Evolutionary conservation across 2,329 filamentous ascomycete genomes (phyloP).

Genomic region (Ophiostoma ips): DNA sequence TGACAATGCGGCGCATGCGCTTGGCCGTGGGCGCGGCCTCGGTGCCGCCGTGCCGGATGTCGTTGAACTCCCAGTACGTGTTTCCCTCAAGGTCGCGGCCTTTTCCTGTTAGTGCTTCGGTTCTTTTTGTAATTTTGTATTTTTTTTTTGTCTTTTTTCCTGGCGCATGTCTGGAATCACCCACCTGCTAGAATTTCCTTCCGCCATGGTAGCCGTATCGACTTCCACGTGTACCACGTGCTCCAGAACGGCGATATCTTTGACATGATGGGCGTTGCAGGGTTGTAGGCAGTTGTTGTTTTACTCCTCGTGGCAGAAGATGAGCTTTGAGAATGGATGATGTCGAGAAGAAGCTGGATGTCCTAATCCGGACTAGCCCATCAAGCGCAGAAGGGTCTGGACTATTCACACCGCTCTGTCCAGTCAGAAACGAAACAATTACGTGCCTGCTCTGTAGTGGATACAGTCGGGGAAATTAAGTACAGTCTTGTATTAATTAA

Average conservation of each 20-base stretch:
- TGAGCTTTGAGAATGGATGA: not conserved
- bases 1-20: constrained; percentile 46
- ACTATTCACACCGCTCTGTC: not conserved
- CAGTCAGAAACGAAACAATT: not conserved
- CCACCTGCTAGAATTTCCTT: constrained; percentile 48
- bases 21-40: constrained; percentile 14
- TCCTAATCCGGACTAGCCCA: constrained; percentile 1
- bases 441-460: not conserved
- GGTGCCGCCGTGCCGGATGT: constrained; percentile 26
- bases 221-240: constrained; percentile 49
- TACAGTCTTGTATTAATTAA: not conserved
- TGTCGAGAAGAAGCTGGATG: not conserved
- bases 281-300: no score
- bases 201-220: constrained; percentile 48
- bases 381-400: not conserved
- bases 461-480: not conserved
- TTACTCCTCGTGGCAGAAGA: no score
- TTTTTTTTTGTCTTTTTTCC: not conserved
- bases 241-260: constrained; percentile 21
- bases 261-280: not conserved
- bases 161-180: not conserved
- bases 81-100: constrained; percentile 52
- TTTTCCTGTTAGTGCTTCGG: constrained; percentile 18
- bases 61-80: constrained; percentile 55
- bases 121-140: not conserved